A percentile compares a stretch with the other conserved stretches of the same genome.
Evolutionary conservation across 2,329 filamentous ascomycete genomes (phyloP).

Genomic region (Colletotrichum camelliae): DNA sequence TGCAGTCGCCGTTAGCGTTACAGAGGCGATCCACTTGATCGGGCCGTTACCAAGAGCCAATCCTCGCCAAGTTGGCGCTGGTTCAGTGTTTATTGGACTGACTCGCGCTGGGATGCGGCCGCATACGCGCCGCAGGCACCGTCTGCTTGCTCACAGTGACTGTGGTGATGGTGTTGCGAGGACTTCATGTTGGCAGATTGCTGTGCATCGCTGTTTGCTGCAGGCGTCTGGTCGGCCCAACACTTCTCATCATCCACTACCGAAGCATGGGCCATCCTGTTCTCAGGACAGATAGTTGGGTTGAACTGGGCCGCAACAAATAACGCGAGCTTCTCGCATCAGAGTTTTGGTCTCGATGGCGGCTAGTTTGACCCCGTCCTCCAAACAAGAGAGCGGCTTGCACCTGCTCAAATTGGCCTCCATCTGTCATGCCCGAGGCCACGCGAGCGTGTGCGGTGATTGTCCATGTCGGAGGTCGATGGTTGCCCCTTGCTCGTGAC

Average conservation of each 20-base stretch:
- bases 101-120: not conserved
- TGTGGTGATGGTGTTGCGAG: not conserved
- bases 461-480: not conserved
- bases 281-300: not conserved
- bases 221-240: not conserved
- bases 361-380: not conserved
- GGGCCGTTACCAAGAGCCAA: constrained; percentile 1
- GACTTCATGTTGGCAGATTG: not conserved
- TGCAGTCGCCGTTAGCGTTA: not conserved
- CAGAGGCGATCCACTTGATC: constrained; percentile 3
- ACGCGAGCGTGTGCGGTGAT: not conserved
- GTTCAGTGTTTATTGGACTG: not conserved
- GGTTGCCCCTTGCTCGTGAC: not conserved
- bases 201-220: not conserved
- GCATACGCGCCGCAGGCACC: not conserved
- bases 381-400: not conserved
- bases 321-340: not conserved
- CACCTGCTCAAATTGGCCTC: not conserved
- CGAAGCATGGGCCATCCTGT: not conserved
- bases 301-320: not conserved
- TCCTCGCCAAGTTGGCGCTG: not conserved
- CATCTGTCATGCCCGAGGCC: not conserved
- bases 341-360: not conserved
- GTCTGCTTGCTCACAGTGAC: not conserved
- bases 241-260: not conserved